A percentile compares a stretch with the other conserved stretches of the same genome.
Conservation (phyloP, 2,329 filamentous ascomycete genomes). For the Colletotrichum trifolii region DNA sequence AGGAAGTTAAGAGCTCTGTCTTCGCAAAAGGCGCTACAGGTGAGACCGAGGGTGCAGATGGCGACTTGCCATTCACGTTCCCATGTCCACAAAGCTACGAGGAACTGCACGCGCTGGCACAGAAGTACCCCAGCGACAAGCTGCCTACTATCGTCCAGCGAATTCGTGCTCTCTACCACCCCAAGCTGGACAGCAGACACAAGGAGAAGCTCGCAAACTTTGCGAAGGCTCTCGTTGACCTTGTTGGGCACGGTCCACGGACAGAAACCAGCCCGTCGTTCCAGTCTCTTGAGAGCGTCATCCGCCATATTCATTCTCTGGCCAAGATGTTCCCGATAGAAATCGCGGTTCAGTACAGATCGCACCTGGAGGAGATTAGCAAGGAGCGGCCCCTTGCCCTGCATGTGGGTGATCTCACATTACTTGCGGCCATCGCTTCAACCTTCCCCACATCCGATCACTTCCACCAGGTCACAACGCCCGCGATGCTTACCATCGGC, state of each 20-base stretch:
- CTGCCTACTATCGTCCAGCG: slow-evolving; percentile 85
- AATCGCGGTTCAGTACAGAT: slow-evolving; percentile 81
- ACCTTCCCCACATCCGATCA: slow-evolving; percentile 97
- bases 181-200: slow-evolving; percentile 85
- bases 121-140: slow-evolving; percentile 70
- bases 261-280: slow-evolving; percentile 65
- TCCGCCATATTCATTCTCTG: slow-evolving; percentile 92
- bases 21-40: slow-evolving; percentile 49
- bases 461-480: slow-evolving; percentile 95
- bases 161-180: slow-evolving; percentile 91
- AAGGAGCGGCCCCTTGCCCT: slow-evolving; percentile 61
- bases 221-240: slow-evolving; percentile 72
- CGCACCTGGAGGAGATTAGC: slow-evolving; percentile 72
- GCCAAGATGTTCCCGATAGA: slow-evolving; percentile 85
- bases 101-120: slow-evolving; percentile 76
- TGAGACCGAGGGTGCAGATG: slow-evolving; percentile 56
- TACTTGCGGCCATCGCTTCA: slow-evolving; percentile 84
- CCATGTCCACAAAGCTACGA: slow-evolving; percentile 82
- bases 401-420: slow-evolving; percentile 77
- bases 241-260: slow-evolving; percentile 55
- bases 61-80: slow-evolving; percentile 80
- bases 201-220: slow-evolving; percentile 83
- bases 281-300: slow-evolving; percentile 78
- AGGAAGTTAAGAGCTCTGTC: slow-evolving; percentile 64
- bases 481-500: slow-evolving; percentile 85